Evolutionary conservation across 2,329 filamentous ascomycete species (phyloP), one percentile per base, ranked within the genome.

Genomic region (Fusarium beomiforme): DNA sequence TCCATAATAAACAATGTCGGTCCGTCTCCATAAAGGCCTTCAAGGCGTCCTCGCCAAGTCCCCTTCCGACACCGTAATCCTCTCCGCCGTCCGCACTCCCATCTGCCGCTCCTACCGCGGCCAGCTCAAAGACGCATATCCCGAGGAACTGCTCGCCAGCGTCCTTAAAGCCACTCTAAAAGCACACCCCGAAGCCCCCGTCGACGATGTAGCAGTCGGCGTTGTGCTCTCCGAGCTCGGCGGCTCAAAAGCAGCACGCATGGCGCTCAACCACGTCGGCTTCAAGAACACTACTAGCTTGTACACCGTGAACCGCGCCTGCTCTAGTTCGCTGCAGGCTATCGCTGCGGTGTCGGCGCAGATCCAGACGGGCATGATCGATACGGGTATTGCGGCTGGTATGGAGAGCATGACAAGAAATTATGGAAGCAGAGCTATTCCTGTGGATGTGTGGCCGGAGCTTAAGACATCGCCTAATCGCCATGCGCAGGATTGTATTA

Each of bases 331-430:
- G 5, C 86, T 98, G 53, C 91, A 93, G 74, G 91, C 92, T 29
- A 91, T 98, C 54, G 91, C 93, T 2, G 83, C 86, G 17, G 85
- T 97, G 6, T 92, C 93, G 8, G 90, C 92, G 62, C 87, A 91
- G 69, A 96, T 98, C 74, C 87, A 89, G n/a, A 85, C 88, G 0
- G 94, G 92, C 3, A 87, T 89, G 74, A 92, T 95, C 55, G 88
- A 90, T 68, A 85, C 87, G 1, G 95, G 93, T 65, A 89, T 98
- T 68, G 95, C 91, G 13, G 95, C 93, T 4, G 95, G 95, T 33
- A 97, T 97, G 93, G 95, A 98, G 87, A 95, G 92, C 83, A 98
- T 98, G 95, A 97, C 93, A 70, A 85, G 92, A 72, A 97, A 97
- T 83, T 98, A 98, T 81, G 94, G 91, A 55, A 89, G 85, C 29